These are phyloP conservation scores for Triticum dicoccoides DNA, from an alignment of 176 grass and related monocot species.

Conservation along the genomic window DNA sequence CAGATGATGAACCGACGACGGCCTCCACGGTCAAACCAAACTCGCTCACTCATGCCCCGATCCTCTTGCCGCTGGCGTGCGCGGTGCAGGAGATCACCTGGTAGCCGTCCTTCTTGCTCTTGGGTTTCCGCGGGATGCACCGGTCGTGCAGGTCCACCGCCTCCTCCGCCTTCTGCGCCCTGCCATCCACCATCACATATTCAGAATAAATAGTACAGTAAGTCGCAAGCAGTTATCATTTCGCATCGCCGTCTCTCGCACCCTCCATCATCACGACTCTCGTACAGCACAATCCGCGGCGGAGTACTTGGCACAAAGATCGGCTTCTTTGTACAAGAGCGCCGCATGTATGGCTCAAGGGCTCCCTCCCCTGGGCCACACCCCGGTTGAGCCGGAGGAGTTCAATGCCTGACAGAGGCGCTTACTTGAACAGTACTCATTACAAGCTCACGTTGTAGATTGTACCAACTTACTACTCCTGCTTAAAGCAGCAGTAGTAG, in stretches of 20 bases:
- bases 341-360: constrained; percentile 9
- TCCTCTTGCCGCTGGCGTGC: constrained; percentile 38
- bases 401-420: constrained; percentile 31
- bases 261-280: neutral
- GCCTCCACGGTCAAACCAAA: neutral
- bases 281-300: neutral
- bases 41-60: neutral
- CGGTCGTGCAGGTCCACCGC: constrained; percentile 49
- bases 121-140: constrained; percentile 71
- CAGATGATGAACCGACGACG: neutral
- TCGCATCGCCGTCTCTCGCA: neutral
- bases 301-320: neutral
- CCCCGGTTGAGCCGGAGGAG: neutral
- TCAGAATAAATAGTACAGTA: neutral
- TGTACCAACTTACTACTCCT: too few species aligned
- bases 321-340: neutral
- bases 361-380: neutral
- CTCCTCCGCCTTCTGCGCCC: constrained; percentile 64
- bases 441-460: neutral
- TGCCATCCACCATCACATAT: constrained; percentile 1
- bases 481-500: too few species aligned
- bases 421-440: neutral
- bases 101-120: constrained; percentile 52
- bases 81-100: constrained; percentile 38
- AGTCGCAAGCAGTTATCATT: neutral